A percentile compares a stretch with the other conserved stretches of the same genome.
These are phyloP conservation scores for Sophora flavescens DNA, from an alignment of 306 rosid species.

Conservation along the genomic window DNA sequence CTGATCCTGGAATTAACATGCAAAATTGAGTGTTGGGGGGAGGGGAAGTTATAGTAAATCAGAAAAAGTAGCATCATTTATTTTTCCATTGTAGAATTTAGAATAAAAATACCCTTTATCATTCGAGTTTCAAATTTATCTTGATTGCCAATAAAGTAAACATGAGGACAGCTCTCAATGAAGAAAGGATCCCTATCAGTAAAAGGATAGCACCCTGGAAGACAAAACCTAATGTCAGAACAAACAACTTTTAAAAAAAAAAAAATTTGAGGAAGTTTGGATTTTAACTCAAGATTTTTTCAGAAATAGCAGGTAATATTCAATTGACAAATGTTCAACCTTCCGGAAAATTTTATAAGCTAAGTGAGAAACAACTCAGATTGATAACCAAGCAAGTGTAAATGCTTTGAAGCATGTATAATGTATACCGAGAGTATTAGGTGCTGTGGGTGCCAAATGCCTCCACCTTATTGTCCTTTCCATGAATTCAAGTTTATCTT, in stretches of 20 bases:
- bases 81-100: constrained; percentile 28
- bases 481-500: constrained; percentile 83
- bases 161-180: constrained; percentile 91
- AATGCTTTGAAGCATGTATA: constrained; percentile 36
- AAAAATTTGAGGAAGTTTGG: not conserved
- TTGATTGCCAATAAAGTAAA: constrained; percentile 92
- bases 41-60: constrained; percentile 35
- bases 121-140: constrained; percentile 74
- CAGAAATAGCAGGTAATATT: constrained; percentile 31
- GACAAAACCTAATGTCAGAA: constrained; percentile 30
- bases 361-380: constrained; percentile 12
- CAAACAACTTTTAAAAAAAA: not conserved
- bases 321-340: constrained; percentile 31
- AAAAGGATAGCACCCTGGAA: constrained; percentile 94
- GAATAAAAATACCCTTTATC: constrained; percentile 66
- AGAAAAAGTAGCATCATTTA: not conserved
- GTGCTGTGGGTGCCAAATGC: constrained; percentile 99
- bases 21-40: constrained; percentile 29
- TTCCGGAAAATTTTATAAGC: constrained; percentile 29
- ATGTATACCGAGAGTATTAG: constrained; percentile 88
- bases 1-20: constrained; percentile 68
- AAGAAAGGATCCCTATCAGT: constrained; percentile 89
- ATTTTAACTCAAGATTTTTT: constrained; percentile 27
- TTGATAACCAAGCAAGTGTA: constrained; percentile 36
- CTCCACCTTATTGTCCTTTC: constrained; percentile 97